Evolutionary conservation across 768 basidiomycete species (phyloP), one percentile per base, ranked within the genome.

Genomic region (Russula sp.): DNA sequence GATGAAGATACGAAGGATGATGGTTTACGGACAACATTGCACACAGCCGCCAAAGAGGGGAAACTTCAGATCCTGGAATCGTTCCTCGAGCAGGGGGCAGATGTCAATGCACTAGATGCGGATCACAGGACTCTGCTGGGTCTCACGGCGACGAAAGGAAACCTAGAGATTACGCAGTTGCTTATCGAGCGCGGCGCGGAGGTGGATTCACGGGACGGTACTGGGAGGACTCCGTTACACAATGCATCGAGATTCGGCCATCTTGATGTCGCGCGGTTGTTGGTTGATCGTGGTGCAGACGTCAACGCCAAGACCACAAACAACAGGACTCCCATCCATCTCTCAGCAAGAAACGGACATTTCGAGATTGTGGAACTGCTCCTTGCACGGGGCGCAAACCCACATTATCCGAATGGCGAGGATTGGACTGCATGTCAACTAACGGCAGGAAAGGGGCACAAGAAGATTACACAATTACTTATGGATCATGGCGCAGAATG

Each of bases 181-280:
- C 60, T 64, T 6, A 14, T 55, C 31, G 53, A 48, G 14, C 31
- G 20, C 1, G 53, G 32, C 16, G 63, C 53, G 9, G 59, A 60
- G 20, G 42, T 58, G 16, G 49, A 63, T 44, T 44, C 16, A 1
- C 42, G 42, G 42, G 18, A 18, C 18, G 18, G 4, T 5, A 2
- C 0, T 44, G 42, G 42, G 6, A n/a, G 16, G 42, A 44, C 42
- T 18, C 42, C 42, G 16, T 44, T 44, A 18, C 42, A 55, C 42
- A 6, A 11, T 3, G 53, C 59, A 14, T 59, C 63, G 4, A 22
- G 16, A 39, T 13, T 6, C 6, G 63, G 63, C 1, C 42, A 18
- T 18, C 6, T 18, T 4, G 42, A 44, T 18, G 5, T 44, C 4
- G 18, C 16, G 3, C 42, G 16, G 6, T 18, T 44, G 42, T 7